These are phyloP conservation scores for Stentor roeselii DNA, from an alignment of 73 alveolate species.

Conservation along the genomic window DNA sequence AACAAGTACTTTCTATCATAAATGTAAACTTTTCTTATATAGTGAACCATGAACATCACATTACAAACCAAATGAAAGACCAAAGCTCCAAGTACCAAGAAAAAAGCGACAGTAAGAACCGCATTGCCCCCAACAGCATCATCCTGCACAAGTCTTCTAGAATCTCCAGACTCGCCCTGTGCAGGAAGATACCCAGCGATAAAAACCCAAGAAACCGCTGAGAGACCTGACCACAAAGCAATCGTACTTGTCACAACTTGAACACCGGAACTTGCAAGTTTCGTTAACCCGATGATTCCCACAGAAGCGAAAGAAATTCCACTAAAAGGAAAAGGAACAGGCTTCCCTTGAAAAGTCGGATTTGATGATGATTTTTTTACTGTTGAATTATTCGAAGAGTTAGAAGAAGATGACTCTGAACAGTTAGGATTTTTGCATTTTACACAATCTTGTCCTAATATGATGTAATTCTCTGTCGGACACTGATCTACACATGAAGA, in stretches of 20 bases:
- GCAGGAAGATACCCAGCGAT: not conserved
- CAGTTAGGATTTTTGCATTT: not conserved
- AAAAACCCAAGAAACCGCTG: conserved; percentile 13
- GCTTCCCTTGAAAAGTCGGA: not conserved
- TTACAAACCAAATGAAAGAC: not conserved
- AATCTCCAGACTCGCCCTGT: not conserved
- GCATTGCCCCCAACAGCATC: not conserved
- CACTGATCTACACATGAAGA: not conserved
- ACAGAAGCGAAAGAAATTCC: not conserved
- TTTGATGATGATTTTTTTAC: not conserved
- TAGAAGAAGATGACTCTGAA: not conserved
- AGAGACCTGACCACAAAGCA: not conserved
- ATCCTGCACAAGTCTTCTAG: not conserved
- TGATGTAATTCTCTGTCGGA: not conserved
- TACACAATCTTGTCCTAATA: not conserved
- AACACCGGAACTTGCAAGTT: not conserved
- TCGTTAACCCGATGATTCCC: not conserved
- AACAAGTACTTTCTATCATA: not conserved
- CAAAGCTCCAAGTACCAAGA: not conserved
- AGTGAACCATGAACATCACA: not conserved
- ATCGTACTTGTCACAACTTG: not conserved
- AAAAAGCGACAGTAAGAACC: not conserved
- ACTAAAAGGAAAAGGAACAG: conserved; percentile 11
- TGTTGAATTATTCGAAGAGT: not conserved
- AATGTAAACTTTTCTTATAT: not conserved